phyloP scores from a whole-genome alignment of 495 filamentous ascomycete genomes.

The Hypoxylon lienhwacheense region DNA sequence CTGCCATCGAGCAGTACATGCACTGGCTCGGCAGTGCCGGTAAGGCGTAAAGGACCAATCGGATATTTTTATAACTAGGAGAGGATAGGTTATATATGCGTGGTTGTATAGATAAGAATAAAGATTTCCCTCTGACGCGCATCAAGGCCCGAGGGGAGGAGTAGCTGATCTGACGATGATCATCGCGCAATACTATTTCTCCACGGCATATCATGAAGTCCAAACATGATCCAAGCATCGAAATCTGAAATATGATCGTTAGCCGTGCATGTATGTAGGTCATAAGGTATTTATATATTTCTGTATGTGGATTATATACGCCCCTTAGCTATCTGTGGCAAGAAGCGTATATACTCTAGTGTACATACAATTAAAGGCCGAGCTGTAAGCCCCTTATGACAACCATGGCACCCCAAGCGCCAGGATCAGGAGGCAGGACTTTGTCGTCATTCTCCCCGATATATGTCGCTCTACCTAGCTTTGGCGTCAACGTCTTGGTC shows the following conservation, averaged over 20 bases:
- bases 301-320: too few species aligned
- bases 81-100: too few species aligned
- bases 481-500: conserved; percentile 58
- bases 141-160: too few species aligned
- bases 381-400: conserved; percentile 56
- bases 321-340: too few species aligned
- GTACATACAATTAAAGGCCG: too few species aligned
- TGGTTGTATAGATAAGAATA: too few species aligned
- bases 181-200: too few species aligned
- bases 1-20: conserved; percentile 73
- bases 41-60: conserved; percentile 56
- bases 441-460: conserved; percentile 52
- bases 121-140: too few species aligned
- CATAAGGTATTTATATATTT: conserved; percentile 1
- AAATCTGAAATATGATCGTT: too few species aligned
- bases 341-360: conserved; percentile 27
- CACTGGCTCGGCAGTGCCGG: conserved; percentile 68
- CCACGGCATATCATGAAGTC: too few species aligned
- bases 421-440: conserved; percentile 59
- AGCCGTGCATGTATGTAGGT: conserved; percentile 1
- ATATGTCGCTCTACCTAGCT: conserved; percentile 62
- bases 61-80: too few species aligned
- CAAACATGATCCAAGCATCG: not conserved
- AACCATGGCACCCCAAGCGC: conserved; percentile 63
- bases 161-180: too few species aligned